These are phyloP conservation scores for Eucalyptus paniculata DNA, from an alignment of 345 rosid genomes.

Conservation along the genomic window DNA sequence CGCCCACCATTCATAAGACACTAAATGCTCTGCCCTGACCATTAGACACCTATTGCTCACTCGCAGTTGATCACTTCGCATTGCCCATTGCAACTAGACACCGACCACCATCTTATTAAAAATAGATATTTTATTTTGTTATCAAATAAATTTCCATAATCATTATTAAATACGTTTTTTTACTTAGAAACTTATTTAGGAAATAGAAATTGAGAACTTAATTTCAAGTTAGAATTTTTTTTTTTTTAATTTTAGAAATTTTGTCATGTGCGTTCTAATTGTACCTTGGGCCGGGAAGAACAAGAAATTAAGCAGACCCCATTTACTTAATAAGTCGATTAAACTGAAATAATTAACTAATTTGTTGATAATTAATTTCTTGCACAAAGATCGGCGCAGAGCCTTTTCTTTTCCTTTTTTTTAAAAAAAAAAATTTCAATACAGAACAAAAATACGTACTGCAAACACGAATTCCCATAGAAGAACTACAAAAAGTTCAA, in stretches of 20 bases:
- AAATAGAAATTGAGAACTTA: too few species aligned
- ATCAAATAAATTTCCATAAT: fast-evolving
- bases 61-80: fast-evolving
- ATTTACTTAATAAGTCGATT: background rate
- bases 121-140: fast-evolving
- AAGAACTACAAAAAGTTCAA: too few species aligned
- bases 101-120: fast-evolving
- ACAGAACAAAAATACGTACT: background rate
- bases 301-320: background rate
- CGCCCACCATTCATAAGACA: too few species aligned
- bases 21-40: too few species aligned
- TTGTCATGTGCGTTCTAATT: too few species aligned
- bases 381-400: background rate
- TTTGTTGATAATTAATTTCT: background rate
- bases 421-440: background rate
- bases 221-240: too few species aligned
- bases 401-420: background rate
- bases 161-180: fast-evolving
- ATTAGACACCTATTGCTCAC: fast-evolving
- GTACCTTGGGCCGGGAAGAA: background rate
- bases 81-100: too few species aligned
- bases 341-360: background rate
- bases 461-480: too few species aligned
- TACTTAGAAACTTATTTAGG: fast-evolving
- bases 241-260: too few species aligned